Base-by-base conservation (phyloP, 257 asterid genomes). In the Verbena officinalis region DNA sequence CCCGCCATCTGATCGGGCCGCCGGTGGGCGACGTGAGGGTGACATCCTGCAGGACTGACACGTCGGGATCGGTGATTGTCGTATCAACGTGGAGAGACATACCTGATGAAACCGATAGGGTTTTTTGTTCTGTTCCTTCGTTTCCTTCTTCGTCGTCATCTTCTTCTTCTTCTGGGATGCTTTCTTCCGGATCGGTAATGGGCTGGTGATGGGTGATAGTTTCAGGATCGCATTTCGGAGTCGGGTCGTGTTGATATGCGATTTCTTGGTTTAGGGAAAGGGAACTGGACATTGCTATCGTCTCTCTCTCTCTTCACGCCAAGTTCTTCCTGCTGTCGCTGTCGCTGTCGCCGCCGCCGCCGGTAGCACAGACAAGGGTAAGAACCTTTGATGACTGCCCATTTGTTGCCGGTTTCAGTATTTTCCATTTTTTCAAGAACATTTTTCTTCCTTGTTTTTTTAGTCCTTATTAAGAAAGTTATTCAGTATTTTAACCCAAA, bases 21-120 rank as follows among this genome's bases (percentile, higher is more conserved):
- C 60, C 53, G 55, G 75, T 6, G 34, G 83, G 78, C 3, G 86
- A 74, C 45, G 69, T 15, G 54, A 76, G 55, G 20, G 71, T 39
- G 62, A 31, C 59, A 9, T 75, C 77, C 30, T 68, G 34, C 33
- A n/a, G n/a, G 2, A 64, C 53, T 1, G 72, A 58, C 50, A 31
- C 68, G 65, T 65, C 60, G 55, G 55, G 19, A 16, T 44, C 85
- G 1, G 59, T 36, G 59, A 64, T 40, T 3, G 82, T 78, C 12
- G 74, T 62, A n/a, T 45, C 60, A 36, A 59, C 65, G 50, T 11
- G 69, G 57, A 76, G 76, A 73, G 65, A 19, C 75, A 48, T 72
- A 27, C 51, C 60, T 5, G 72, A 58, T 36, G 78, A 30, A 38
- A 39, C 13, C 4, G 71, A 69, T 2, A 67, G 51, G 73, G 54